Evolutionary conservation across 176 grass and related monocot genomes (phyloP).

Genomic region (Oryza punctata): DNA sequence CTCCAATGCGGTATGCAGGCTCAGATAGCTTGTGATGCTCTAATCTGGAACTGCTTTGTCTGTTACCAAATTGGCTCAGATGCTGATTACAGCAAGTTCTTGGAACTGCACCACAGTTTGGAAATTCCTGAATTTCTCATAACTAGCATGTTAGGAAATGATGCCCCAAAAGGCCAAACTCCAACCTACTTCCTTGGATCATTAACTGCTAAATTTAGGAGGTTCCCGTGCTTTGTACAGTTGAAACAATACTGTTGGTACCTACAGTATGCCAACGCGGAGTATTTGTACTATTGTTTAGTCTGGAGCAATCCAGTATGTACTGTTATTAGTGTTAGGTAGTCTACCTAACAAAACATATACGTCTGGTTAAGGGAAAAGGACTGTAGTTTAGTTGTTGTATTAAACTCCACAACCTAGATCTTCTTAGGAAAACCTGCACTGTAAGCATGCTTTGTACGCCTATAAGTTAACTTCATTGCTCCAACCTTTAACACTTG

Average conservation of each 20-base stretch:
- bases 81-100: background rate
- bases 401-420: background rate
- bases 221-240: conserved; percentile 17
- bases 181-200: conserved; percentile 17
- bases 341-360: conserved; percentile 23
- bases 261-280: conserved; percentile 33
- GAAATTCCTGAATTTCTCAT: conserved; percentile 5
- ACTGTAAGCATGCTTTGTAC: background rate
- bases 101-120: background rate
- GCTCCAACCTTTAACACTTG: conserved; percentile 1
- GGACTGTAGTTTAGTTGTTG: conserved; percentile 23
- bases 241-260: conserved; percentile 24
- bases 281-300: conserved; percentile 18
- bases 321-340: conserved; percentile 38
- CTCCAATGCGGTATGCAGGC: conserved; percentile 69
- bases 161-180: background rate
- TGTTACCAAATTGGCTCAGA: background rate
- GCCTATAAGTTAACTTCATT: background rate
- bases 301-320: conserved; percentile 24
- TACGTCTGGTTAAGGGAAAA: conserved; percentile 18
- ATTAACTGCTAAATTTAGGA: conserved; percentile 16
- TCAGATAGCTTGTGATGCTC: background rate
- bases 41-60: conserved; percentile 12
- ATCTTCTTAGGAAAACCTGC: background rate
- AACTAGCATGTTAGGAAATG: conserved; percentile 19